Percentiles rank a stretch among this genome's conserved stretches.
phyloP scores from a whole-genome alignment of 1,284 basidiomycete species.

The Austropuccinia psidii region DNA sequence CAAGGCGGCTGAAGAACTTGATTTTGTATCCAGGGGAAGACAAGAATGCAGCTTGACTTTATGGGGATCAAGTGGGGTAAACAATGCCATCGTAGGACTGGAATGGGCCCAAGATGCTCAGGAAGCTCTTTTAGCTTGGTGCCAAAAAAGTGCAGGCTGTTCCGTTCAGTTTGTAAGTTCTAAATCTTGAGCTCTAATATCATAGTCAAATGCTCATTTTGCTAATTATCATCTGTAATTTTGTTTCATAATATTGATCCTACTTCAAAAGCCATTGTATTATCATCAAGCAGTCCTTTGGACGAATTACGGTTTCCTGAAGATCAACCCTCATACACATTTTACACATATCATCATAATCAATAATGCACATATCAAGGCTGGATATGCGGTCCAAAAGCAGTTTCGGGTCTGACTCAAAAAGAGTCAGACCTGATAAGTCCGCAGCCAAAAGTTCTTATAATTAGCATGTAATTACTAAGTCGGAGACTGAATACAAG shows the following conservation, averaged over 20 bases:
- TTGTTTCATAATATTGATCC: conserved; percentile 15
- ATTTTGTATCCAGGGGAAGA: conserved; percentile 9
- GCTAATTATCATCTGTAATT: neutral
- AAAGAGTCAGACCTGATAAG: too few species aligned
- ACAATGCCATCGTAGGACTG: conserved; percentile 20
- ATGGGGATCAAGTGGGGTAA: conserved; percentile 14
- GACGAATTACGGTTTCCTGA: conserved; percentile 33
- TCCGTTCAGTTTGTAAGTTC: conserved; percentile 33
- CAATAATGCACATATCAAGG: too few species aligned
- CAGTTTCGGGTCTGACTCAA: too few species aligned
- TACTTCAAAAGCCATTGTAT: conserved; percentile 22
- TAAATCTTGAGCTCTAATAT: too few species aligned
- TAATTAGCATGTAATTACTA: too few species aligned
- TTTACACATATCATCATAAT: conserved; percentile 11
- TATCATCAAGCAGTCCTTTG: conserved; percentile 9
- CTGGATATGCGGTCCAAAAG: too few species aligned
- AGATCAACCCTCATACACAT: conserved; percentile 30
- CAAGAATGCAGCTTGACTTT: conserved; percentile 20
- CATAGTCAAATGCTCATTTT: too few species aligned
- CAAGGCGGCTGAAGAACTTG: conserved; percentile 25
- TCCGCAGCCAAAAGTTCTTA: too few species aligned
- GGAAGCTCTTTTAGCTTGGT: conserved; percentile 22
- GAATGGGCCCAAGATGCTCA: conserved; percentile 25
- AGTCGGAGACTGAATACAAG: too few species aligned
- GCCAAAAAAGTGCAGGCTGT: neutral